Evolutionary conservation across 495 filamentous ascomycete species (phyloP), one percentile per base, ranked within the genome.

Genomic region (Tuber microsphaerosporum): DNA sequence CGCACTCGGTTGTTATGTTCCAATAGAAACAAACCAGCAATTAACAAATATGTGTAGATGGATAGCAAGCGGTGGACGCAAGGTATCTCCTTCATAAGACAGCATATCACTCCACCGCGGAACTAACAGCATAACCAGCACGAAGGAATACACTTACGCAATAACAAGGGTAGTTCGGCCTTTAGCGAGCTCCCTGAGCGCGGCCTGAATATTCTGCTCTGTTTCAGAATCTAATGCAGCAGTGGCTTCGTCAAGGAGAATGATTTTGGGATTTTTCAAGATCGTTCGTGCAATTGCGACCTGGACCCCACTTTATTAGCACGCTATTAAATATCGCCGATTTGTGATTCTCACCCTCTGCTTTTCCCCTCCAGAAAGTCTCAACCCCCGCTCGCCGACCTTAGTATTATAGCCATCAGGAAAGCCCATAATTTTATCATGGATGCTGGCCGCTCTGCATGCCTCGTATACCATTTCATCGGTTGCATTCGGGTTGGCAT

Each of bases 251-350:
- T 99, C 95, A 22, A 99, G 86, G 82, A 99, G 91, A 83, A 99
- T 97, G 77, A 99, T 94, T 51, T 92, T 92, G 26, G 95, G 95
- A 80, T 97, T 91, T 84, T 99, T 99, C 72, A 99, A 86, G 74
- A 99, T 97, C 19, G 95, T 97, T 65, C 95, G 91, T 69, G 95
- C 96, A 82, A 99, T 99, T 14, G 95, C 95, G 61, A 98, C 93
- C 56, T 65, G 26, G 26, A 34, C 56, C 56, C 14, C 56, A 65
- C 56, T 65, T 65, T 34, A 19, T 65, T 34, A 65, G 31, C 26
- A 65, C 34, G 14, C 56, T 65, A 26, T 34, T 65, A 34, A 34
- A 14, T 1, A 69, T 39, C 34, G 74, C 72, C 34, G 68, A 48
- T 76, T 73, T 75, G 73, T 73, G 19, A 34, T 31, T 31, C 26